Base-by-base conservation (phyloP, 2,329 filamentous ascomycete genomes). In the Aspergillus niger region DNA sequence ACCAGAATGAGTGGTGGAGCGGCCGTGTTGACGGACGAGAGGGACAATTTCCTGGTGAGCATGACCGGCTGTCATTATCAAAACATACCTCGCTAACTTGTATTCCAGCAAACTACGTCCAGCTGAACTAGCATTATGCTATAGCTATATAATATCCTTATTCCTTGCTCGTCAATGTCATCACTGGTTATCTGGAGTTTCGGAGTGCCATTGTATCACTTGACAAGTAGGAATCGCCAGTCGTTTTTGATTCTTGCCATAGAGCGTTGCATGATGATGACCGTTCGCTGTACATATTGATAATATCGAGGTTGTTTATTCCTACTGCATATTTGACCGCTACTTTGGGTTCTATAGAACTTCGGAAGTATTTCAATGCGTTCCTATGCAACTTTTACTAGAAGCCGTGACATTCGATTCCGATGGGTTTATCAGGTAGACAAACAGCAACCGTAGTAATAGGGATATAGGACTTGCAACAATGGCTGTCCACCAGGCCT, bases 1-100 rank as follows among this genome's bases (percentile, higher is more conserved):
- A 97, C 70, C 89, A 91, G 55, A 98, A 99, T 69, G 95, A 99
- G 77, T 99, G 95, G 95, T 99, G 95, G 95, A 89, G 84, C 8
- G 95, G 95, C 39, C 91, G 87, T 73, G 74, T 96, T 57, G 83
- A 89, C 61, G 92, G 90, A 52, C 89, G 89, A 78, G 82, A 91
- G 72, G 95, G 95, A 26, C 94, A 98, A 73, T 99, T 99, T 76
- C 95, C 95, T 79, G 95, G 95, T 97, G 83, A 74, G 86, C 77
- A 28, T 22, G 5, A 15, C 15, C 30, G 7, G 2, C 5, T 4
- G 2, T 24, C 30, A 10, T 15, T 41, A 5, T 5, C 8, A 48
- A 6, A 22, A 38, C 8, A 26, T n/a, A 26, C n/a, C 26, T 51
- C 28, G 50, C 61, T 66, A 63, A 70, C 52, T 28, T 22, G 50